Evolutionary conservation across 352 stramenopile genomes (phyloP).

Genomic region (Globisporangium paddicum): DNA sequence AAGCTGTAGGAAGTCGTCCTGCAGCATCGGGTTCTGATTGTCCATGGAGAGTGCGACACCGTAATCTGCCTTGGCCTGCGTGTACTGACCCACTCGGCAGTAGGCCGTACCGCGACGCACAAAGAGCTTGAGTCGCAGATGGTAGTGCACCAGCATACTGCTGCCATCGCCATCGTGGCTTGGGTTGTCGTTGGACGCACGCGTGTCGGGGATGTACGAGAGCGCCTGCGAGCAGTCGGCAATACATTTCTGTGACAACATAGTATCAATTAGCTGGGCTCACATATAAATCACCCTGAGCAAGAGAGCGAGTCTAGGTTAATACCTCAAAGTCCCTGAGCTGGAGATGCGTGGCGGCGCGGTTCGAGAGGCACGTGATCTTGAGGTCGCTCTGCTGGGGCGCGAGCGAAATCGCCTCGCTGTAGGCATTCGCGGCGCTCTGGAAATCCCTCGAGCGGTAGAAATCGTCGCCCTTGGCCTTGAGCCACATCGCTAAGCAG

Average conservation of each 20-base stretch:
- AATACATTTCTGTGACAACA: slow-evolving; percentile 40
- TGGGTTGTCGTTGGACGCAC: slow-evolving; percentile 15
- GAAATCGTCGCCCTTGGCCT: slow-evolving; percentile 84
- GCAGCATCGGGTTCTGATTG: slow-evolving; percentile 55
- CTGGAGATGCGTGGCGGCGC: slow-evolving; percentile 58
- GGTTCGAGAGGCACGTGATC: slow-evolving; percentile 64
- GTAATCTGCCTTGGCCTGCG: slow-evolving; percentile 73
- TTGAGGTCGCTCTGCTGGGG: slow-evolving; percentile 34
- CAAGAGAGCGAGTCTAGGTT: neutral
- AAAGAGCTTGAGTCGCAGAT: slow-evolving; percentile 71
- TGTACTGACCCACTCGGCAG: slow-evolving; percentile 54
- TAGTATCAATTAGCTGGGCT: neutral
- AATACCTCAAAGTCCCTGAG: slow-evolving; percentile 43
- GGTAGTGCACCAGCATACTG: slow-evolving; percentile 39
- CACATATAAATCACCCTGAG: neutral
- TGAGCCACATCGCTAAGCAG: slow-evolving; percentile 70
- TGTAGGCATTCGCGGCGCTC: slow-evolving; percentile 68
- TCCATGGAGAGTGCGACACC: slow-evolving; percentile 75
- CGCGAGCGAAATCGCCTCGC: slow-evolving; percentile 42
- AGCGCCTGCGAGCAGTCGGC: slow-evolving; percentile 65
- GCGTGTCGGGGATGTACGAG: slow-evolving; percentile 59
- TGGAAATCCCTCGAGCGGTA: slow-evolving; percentile 62
- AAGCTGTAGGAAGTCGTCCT: slow-evolving; percentile 67
- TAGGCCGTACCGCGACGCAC: slow-evolving; percentile 67
- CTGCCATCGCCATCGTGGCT: neutral